These are phyloP conservation scores for Penicillium freii DNA, from an alignment of 2,329 filamentous ascomycete species.

Conservation along the genomic window DNA sequence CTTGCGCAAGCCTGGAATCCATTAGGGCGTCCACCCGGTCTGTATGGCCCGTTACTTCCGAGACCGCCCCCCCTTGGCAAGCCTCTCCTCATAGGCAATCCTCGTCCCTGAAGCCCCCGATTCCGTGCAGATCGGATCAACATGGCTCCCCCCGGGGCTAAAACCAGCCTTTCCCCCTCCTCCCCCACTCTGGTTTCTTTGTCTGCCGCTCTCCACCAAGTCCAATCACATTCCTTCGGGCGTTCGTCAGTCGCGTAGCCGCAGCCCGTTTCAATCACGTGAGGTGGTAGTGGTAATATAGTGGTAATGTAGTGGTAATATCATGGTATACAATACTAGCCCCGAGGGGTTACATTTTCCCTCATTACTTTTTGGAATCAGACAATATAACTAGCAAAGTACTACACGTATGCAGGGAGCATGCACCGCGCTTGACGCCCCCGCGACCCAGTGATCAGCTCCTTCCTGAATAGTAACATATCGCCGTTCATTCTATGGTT, in stretches of 20 bases:
- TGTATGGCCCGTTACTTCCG: constrained; percentile 12
- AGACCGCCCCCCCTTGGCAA: constrained; percentile 6
- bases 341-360: background rate
- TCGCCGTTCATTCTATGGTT: background rate
- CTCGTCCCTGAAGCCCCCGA: constrained; percentile 18
- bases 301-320: background rate
- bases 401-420: background rate
- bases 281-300: background rate
- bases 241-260: constrained; percentile 28
- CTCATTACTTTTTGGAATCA: too few species aligned
- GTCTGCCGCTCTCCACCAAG: constrained; percentile 6
- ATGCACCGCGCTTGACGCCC: background rate
- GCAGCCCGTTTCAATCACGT: constrained; percentile 21
- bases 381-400: too few species aligned
- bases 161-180: constrained; percentile 1
- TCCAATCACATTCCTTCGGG: constrained; percentile 11
- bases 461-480: background rate
- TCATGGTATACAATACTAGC: background rate
- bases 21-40: background rate
- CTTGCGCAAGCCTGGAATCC: constrained; percentile 12
- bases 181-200: constrained; percentile 8
- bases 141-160: constrained; percentile 14
- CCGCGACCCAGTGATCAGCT: background rate
- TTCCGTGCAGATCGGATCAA: constrained; percentile 29
- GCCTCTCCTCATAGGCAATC: background rate